Evolutionary conservation across 345 rosid genomes (phyloP).

Genomic region (Eucalyptus regnans): DNA sequence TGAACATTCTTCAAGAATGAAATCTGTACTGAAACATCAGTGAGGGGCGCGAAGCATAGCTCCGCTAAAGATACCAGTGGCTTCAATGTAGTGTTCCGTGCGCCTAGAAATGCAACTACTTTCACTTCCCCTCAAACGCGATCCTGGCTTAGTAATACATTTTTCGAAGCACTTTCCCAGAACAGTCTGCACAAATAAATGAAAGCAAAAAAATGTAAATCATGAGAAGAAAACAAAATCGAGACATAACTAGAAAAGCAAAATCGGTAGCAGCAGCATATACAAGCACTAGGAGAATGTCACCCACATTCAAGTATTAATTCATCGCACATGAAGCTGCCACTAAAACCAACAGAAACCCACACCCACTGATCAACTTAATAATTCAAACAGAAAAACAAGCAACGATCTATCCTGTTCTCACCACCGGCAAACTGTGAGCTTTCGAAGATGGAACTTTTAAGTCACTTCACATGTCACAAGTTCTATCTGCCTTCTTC

Average conservation of each 20-base stretch:
- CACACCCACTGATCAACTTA: not conserved
- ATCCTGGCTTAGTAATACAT: slow-evolving; percentile 78
- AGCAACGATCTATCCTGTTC: not conserved
- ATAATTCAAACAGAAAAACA: not conserved
- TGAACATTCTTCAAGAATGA: not conserved
- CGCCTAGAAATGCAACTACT: slow-evolving; percentile 90
- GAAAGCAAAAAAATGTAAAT: not conserved
- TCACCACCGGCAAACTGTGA: not conserved
- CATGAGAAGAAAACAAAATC: not conserved
- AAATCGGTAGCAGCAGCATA: not conserved
- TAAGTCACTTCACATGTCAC: not conserved
- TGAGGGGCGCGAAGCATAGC: slow-evolving; percentile 44
- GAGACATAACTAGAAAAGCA: not conserved
- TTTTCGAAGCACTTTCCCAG: slow-evolving; percentile 66
- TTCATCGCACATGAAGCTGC: not conserved
- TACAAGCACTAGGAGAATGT: not conserved
- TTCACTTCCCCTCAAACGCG: slow-evolving; percentile 84
- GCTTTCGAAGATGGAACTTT: not conserved
- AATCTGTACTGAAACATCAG: slow-evolving; percentile 1
- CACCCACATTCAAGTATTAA: not conserved
- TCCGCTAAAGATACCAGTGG: slow-evolving; percentile 58
- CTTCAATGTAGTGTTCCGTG: slow-evolving; percentile 87
- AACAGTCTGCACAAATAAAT: slow-evolving; percentile 37
- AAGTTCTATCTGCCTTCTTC: not conserved
- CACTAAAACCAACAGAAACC: not conserved